Evolutionary conservation across 2,329 filamentous ascomycete species (phyloP), one percentile per base, ranked within the genome.

Genomic region (Fusarium hostae): DNA sequence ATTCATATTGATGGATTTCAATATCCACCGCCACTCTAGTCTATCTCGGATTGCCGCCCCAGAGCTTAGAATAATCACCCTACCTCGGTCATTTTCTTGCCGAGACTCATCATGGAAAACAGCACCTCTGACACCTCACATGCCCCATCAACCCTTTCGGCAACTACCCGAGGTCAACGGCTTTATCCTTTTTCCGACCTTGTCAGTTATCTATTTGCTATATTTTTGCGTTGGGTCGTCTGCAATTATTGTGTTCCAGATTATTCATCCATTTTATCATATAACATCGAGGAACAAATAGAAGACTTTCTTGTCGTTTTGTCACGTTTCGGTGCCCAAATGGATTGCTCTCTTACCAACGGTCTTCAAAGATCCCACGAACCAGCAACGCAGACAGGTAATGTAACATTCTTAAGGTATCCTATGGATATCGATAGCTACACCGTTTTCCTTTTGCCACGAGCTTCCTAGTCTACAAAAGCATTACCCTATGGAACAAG

Each of bases 51-150:
- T 22, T 22, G n/a, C 34, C 48, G 12, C 30, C 48, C 48, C 40
- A 40, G 18, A 41, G 18, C 57, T 28, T 32, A 59, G 45, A 60
- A 48, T 48, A 45, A 50, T 37, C 56, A 16, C 37, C 30, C 51
- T 74, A 65, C 72, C 72, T 75, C 72, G 72, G 72, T 34, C 68
- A 54, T 63, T 37, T 43, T 58, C 26, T 59, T 74, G 41, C 71
- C 71, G 61, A 72, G 47, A 63, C 32, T 35, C 55, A 45, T 43
- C 40, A 34, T 54, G 20, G 20, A 30, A 35, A 32, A n/a, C 54
- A 39, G 51, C 48, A 41, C 41, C 30, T 35, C 51, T 51, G 32
- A 26, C 37, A 51, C 59, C 72, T 71, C 72, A 71, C 63, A 68
- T 60, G 66, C 59, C 43, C 44, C 41, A 30, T 50, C 37, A 28